phyloP scores from a whole-genome alignment of 106 monocot species.

The Dioscorea alata region DNA sequence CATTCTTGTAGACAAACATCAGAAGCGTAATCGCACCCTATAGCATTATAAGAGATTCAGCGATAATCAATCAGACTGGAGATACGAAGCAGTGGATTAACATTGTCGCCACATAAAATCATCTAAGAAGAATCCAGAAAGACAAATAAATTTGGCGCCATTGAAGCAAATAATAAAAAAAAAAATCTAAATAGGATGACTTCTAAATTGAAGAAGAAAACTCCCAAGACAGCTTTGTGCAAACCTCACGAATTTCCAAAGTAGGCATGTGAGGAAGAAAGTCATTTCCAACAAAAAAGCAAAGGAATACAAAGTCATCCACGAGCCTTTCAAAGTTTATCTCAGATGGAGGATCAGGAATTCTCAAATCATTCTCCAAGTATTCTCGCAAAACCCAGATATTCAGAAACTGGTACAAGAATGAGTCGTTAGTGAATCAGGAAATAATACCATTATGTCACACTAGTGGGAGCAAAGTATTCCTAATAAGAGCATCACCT shows the following conservation, averaged over 20 bases:
- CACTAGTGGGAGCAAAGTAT: no score
- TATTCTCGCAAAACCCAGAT: constrained; percentile 91
- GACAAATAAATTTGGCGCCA: no score
- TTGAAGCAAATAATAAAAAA: no score
- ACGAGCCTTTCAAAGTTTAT: constrained; percentile 75
- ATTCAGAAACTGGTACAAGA: constrained; percentile 69
- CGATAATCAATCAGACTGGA: no score
- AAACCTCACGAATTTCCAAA: constrained; percentile 95
- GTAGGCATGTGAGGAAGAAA: constrained; percentile 98
- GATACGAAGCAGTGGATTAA: no score
- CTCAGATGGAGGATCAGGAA: constrained; percentile 65
- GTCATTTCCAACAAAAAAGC: constrained; percentile 98
- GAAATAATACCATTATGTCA: neutral
- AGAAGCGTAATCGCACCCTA: constrained; percentile 96
- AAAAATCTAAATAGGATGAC: no score
- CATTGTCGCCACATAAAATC: no score
- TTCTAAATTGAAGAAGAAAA: neutral
- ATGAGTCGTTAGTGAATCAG: neutral
- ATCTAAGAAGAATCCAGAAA: no score
- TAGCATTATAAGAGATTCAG: constrained; percentile 5
- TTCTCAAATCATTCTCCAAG: constrained; percentile 75
- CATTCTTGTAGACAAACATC: constrained; percentile 74
- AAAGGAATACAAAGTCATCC: constrained; percentile 95
- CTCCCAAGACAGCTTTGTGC: neutral
- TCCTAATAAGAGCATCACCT: constrained; percentile 29